Conservation (phyloP, 1,284 basidiomycete genomes). For the Vanrija pseudolonga region DNA sequence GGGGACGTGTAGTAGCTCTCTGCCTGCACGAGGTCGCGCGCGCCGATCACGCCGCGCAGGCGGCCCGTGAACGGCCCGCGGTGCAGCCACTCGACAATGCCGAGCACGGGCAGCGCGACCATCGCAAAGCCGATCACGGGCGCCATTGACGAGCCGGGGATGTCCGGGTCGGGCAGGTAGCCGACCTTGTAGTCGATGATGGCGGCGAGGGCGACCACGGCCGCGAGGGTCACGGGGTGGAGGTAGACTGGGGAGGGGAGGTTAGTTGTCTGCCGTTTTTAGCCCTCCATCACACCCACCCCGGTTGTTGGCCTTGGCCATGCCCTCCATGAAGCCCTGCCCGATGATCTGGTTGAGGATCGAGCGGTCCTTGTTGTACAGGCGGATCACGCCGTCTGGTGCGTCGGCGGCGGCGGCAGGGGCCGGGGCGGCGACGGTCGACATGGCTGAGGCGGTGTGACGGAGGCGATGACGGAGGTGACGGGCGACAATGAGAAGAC, state of each 20-base stretch:
- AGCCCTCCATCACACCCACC: conserved; percentile 50
- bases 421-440: background rate
- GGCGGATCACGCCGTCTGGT: conserved; percentile 53
- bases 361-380: conserved; percentile 57
- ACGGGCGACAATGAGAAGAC: too few species aligned
- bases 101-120: conserved; percentile 62
- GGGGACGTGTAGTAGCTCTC: conserved; percentile 60
- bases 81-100: conserved; percentile 58
- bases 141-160: conserved; percentile 55
- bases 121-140: conserved; percentile 65
- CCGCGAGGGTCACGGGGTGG: conserved; percentile 58
- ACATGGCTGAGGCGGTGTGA: background rate
- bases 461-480: background rate
- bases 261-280: background rate
- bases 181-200: conserved; percentile 58
- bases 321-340: conserved; percentile 65
- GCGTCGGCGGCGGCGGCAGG: background rate
- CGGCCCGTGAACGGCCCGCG: conserved; percentile 36
- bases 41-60: conserved; percentile 57
- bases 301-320: conserved; percentile 64
- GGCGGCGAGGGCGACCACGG: conserved; percentile 61
- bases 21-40: conserved; percentile 59
- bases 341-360: conserved; percentile 63
- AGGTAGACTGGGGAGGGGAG: conserved; percentile 57
- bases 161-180: conserved; percentile 60